These are phyloP conservation scores for Paecilomyces dactylethromorphus DNA, from an alignment of 2,329 filamentous ascomycete species.

Conservation along the genomic window DNA sequence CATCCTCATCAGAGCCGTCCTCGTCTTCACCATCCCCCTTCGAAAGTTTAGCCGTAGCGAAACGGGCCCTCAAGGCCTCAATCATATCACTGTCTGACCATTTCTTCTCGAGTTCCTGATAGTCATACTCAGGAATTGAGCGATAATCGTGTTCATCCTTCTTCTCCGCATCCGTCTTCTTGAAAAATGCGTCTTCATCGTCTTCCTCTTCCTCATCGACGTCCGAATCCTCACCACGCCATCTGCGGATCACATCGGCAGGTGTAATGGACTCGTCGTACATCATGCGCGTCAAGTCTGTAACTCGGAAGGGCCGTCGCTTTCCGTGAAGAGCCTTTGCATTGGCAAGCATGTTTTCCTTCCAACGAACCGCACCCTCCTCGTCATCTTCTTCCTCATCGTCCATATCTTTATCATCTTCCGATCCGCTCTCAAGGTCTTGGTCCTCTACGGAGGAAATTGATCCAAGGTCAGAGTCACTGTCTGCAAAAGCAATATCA, in stretches of 20 bases:
- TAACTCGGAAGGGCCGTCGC: conserved; percentile 66
- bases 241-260: conserved; percentile 67
- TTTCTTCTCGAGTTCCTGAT: conserved; percentile 72
- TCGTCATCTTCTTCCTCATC: conserved; percentile 54
- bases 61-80: conserved; percentile 65
- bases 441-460: conserved; percentile 60
- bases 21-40: conserved; percentile 52
- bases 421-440: conserved; percentile 44
- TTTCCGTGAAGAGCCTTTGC: conserved; percentile 65
- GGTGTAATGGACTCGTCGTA: conserved; percentile 78
- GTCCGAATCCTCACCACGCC: conserved; percentile 65
- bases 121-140: conserved; percentile 70
- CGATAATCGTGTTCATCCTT: conserved; percentile 61
- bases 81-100: conserved; percentile 78
- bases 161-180: conserved; percentile 46
- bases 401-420: conserved; percentile 41
- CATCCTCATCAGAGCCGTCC: conserved; percentile 38
- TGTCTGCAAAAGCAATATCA: conserved; percentile 87
- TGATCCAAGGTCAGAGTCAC: conserved; percentile 91
- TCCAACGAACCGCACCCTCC: conserved; percentile 73
- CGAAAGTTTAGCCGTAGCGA: conserved; percentile 63
- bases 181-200: conserved; percentile 62
- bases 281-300: conserved; percentile 78
- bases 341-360: conserved; percentile 72
- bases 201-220: conserved; percentile 53